Percentiles rank a stretch among this genome's conserved stretches.
These are phyloP conservation scores for Solanum rostratum DNA, from an alignment of 257 asterid genomes.

Conservation along the genomic window DNA sequence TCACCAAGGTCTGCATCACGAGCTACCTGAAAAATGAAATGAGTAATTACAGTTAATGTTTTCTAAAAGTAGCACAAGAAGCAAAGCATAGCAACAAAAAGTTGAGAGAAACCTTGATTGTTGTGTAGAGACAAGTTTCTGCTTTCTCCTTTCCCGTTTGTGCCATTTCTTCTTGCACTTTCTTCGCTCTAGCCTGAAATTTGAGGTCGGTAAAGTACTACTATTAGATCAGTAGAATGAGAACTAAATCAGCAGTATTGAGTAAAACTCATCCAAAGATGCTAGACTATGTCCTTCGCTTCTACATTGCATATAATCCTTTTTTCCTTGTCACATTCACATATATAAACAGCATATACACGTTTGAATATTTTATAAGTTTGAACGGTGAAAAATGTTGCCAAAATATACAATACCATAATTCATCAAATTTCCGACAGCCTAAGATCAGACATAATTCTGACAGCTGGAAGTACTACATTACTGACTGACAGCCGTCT, in stretches of 20 bases:
- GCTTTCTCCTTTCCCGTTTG: slow-evolving; percentile 54
- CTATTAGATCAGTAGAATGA: slow-evolving; percentile 15
- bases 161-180: slow-evolving; percentile 58
- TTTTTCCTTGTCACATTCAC: slow-evolving; percentile 51
- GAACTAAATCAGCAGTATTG: neutral
- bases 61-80: neutral
- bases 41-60: neutral
- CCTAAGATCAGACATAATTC: no score
- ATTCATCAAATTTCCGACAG: neutral
- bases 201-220: no score
- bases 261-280: slow-evolving; percentile 42
- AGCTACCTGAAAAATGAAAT: slow-evolving; percentile 43
- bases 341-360: slow-evolving; percentile 68
- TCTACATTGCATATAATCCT: slow-evolving; percentile 52
- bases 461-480: no score
- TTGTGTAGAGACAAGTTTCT: slow-evolving; percentile 30
- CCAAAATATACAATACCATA: neutral
- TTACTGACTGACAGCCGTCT: no score
- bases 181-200: no score
- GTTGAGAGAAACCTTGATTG: no score
- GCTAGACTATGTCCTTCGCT: slow-evolving; percentile 53
- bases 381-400: slow-evolving; percentile 39
- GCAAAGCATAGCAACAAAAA: neutral
- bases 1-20: slow-evolving; percentile 55
- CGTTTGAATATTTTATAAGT: slow-evolving; percentile 55